Evolutionary conservation across 768 basidiomycete genomes (phyloP), one percentile per base, ranked within the genome.

Genomic region (Dioszegia hungarica): DNA sequence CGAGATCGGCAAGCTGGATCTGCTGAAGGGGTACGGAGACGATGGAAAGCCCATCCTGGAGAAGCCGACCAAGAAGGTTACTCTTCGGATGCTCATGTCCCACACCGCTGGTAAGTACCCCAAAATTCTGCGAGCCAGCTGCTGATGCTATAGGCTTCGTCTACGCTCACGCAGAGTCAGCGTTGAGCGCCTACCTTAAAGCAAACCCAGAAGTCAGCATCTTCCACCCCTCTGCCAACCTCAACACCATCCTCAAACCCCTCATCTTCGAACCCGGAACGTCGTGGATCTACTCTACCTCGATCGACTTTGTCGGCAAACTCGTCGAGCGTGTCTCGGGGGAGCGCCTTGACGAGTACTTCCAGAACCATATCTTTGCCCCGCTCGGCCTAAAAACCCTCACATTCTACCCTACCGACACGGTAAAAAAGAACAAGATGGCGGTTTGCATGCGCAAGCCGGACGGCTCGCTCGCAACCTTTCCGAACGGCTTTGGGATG

Each of bases 291-390:
- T 77, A 77, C 63, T 59, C 64, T n/a, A 38, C 48, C 1, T 46
- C 49, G 10, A 65, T 71, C 40, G 75, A 77, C 41, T 75, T 71
- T 69, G 63, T 65, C 10, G 67, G 71, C 2, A 61, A 68, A 6
- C 53, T 74, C 40, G 61, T 77, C 40, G 62, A 72, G 43, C 54
- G 66, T 5, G 59, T 69, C 4, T 62, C 62, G 12, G 70, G 70
- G 0, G 24, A 67, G 14, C 40, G 58, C 1, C 61, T 76, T n/a
- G 73, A 71, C 28, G 63, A 66, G 0, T 76, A 70, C 58, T 60
- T 76, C 44, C 60, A 71, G 49, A 38, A 68, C 38, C 33, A 75
- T 50, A 61, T 77, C 54, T 76, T 75, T 57, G 45, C 48, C 43
- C 77, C 75, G 1, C 62, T 69, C 47, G 74, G 64, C 9, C 61